Conservation (phyloP, 768 basidiomycete genomes). For the Tricholomella constricta region DNA sequence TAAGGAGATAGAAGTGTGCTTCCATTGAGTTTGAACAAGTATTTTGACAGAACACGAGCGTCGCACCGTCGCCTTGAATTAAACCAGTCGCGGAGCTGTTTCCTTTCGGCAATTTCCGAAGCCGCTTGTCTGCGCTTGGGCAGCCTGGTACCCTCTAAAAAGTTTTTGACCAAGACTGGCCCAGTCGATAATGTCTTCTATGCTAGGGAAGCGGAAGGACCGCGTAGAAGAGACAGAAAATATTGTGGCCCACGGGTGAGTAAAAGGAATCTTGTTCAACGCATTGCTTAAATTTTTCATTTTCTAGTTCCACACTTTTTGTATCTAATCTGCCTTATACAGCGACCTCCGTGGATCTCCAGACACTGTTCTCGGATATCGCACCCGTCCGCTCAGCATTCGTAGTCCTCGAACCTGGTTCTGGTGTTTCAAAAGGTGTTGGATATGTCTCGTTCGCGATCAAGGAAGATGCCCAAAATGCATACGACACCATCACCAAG, state of each 20-base stretch:
- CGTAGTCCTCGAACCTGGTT: constrained; percentile 80
- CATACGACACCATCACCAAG: constrained; percentile 62
- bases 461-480: constrained; percentile 82
- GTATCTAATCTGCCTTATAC: constrained; percentile 91
- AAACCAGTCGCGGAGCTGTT: no score
- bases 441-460: constrained; percentile 94
- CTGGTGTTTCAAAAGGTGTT: constrained; percentile 86
- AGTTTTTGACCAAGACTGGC: neutral
- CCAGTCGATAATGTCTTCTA: constrained; percentile 18
- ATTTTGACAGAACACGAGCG: no score
- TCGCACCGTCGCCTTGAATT: no score
- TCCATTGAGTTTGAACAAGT: no score
- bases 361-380: constrained; percentile 92
- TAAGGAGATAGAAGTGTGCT: no score
- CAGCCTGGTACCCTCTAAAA: no score
- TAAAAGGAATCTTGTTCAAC: neutral
- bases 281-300: constrained; percentile 8
- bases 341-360: constrained; percentile 87
- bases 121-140: no score
- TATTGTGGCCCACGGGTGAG: constrained; percentile 35
- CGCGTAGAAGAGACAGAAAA: constrained; percentile 32
- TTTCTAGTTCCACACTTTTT: constrained; percentile 78
- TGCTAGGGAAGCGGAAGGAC: constrained; percentile 47
- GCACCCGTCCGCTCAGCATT: constrained; percentile 95
- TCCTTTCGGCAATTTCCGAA: no score